Evolutionary conservation across 2,329 filamentous ascomycete genomes (phyloP), one percentile per base, ranked within the genome.

Genomic region (Chaetomiaceae sp.): DNA sequence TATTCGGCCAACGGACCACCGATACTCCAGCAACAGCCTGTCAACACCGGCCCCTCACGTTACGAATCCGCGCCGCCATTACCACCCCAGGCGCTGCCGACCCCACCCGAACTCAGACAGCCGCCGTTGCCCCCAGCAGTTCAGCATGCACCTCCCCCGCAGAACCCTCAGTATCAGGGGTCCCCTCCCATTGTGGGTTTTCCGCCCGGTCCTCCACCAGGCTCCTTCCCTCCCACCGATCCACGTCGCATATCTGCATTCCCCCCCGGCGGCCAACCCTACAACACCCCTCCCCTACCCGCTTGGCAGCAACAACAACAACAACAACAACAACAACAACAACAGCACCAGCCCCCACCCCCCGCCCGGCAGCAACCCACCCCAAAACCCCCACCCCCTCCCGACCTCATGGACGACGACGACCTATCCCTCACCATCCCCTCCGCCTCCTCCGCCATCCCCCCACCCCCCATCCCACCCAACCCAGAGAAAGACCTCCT

Each of bases 401-500:
- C 67, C 2, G 76, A 82, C 58, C 62, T 78, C 20, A 72, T 82
- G 56, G 78, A 81, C 51, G 76, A 81, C 51, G 76, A 77, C 44
- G 76, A 78, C 26, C 64, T 81, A 12, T 72, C 72, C 9, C 64
- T 79, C 19, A 58, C 70, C 14, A 67, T 76, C 11, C 72, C 77
- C 2, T 65, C 71, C 1, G 63, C 68, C 4, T 68, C 71, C 0
- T 68, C 74, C 18, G 62, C n/a, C n/a, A n/a, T 81, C 7, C 75
- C 84, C 6, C 80, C 88, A 1, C 91, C 93, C 0, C 90, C 91
- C 0, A 88, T 96, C 26, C 91, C 93, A 0, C 90, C 89, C 0
- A 98, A 98, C 59, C 93, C 93, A 0, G 88, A 97, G 66, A 96
- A 95, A 63, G 89, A 97, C 64, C 84, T 86, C 17, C 78, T 97